A percentile compares a stretch with the other conserved stretches of the same genome.
Evolutionary conservation across 352 stramenopile species (phyloP).

Genomic region (Globisporangium nodosum): DNA sequence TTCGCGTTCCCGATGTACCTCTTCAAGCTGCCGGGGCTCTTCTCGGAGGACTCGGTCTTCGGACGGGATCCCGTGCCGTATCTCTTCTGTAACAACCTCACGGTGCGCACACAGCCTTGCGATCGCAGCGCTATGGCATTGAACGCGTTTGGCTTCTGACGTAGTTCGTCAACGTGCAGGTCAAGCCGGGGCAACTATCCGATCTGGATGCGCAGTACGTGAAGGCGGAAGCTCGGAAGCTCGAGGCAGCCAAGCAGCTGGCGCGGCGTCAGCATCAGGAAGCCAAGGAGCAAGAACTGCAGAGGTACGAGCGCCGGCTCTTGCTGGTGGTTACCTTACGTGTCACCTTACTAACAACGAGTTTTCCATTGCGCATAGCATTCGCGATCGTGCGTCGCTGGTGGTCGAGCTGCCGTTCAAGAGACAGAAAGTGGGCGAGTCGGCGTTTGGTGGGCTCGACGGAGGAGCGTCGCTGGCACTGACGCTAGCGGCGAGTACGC

Average conservation of each 20-base stretch:
- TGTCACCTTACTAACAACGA: not conserved
- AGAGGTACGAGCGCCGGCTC: slow-evolving; percentile 5
- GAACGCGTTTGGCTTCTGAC: not conserved
- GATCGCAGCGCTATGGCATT: too few relatives aligned
- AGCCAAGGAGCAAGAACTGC: slow-evolving; percentile 4
- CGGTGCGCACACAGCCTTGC: slow-evolving; percentile 21
- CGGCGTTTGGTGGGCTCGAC: slow-evolving; percentile 17
- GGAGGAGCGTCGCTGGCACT: slow-evolving; percentile 1
- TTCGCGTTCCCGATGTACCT: slow-evolving; percentile 59
- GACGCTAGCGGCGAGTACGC: slow-evolving; percentile 2
- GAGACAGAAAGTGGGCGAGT: slow-evolving; percentile 30
- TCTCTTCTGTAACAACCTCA: slow-evolving; percentile 78
- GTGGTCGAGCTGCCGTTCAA: slow-evolving; percentile 27
- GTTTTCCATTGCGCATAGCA: slow-evolving; percentile 5
- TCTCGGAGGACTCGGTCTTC: slow-evolving; percentile 57
- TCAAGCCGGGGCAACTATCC: slow-evolving; percentile 1
- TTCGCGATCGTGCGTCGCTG: slow-evolving; percentile 2
- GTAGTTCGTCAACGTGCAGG: not conserved
- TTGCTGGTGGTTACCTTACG: slow-evolving; percentile 2
- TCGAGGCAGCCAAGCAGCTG: slow-evolving; percentile 2
- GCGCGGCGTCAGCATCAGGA: slow-evolving; percentile 3
- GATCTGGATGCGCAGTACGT: slow-evolving; percentile 4
- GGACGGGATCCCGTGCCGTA: slow-evolving; percentile 52
- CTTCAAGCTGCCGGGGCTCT: slow-evolving; percentile 43
- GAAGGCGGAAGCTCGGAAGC: slow-evolving; percentile 16